Base-by-base conservation (phyloP, 78 protist species). In the Dictyostelium capitatum region DNA sequence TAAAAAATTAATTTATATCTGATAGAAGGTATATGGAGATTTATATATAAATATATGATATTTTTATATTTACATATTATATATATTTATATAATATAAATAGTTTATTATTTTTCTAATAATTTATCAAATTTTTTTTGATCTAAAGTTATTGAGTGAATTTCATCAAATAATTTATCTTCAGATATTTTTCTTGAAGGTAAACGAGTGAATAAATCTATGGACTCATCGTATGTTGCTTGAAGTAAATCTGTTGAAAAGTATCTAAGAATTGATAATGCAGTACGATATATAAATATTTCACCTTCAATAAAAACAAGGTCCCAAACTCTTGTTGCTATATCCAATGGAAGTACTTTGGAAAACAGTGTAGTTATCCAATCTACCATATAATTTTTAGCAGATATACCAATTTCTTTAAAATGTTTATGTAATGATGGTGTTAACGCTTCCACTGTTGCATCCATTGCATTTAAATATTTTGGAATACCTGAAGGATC, bases 291-390 rank as follows among this genome's bases (percentile, higher is more conserved):
- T 1, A 96, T 70, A 50, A 96, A 85, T 9, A 53, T 57, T 12
- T 97, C 98, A 19, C 98, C 98, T 47, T 97, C 94, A 37, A 96
- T 69, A 43, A 98, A 37, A 5, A 70, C 92, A 25, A 94, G 32
- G 56, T 98, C 99, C 98, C 98, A 98, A 20, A 97, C 43, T 25
- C 98, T 75, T 28, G 89, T 56, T 5, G 98, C 98, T 0, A 96
- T 46, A 48, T 97, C 98, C 14, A 97, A 11, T 10, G 98, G 98
- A 7, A 98, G 79, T 17, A 95, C 73, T 48, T 93, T 91, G 57
- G 94, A 81, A 75, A 95, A 98, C n/a, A 97, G 9, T 9, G 99
- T 97, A 57, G 98, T 87, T 28, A 96, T 78, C 99, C 97, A 94
- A 92, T 96, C 98, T 15, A 95, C 67, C 28, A 97, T 73, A 72